Percentiles rank a stretch among this genome's conserved stretches.
Evolutionary conservation across 2,329 filamentous ascomycete genomes (phyloP).

Genomic region (Trichophyton rubrum): DNA sequence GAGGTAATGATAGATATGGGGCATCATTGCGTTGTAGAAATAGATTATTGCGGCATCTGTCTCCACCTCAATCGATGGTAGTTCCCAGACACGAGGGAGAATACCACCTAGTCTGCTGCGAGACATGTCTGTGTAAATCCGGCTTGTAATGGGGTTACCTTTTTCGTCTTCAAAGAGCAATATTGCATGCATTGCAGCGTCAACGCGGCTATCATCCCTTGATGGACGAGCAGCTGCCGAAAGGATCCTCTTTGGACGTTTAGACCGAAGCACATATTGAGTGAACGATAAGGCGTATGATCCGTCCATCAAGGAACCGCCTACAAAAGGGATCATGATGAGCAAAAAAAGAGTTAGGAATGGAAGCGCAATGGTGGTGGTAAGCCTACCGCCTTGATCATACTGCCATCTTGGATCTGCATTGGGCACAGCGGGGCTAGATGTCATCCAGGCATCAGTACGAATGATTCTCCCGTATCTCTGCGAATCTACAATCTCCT

Average conservation of each 20-base stretch:
- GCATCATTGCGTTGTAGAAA: conserved; percentile 26
- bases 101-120: conserved; percentile 16
- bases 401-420: conserved; percentile 31
- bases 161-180: conserved; percentile 18
- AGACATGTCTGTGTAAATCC: conserved; percentile 23
- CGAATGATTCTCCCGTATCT: conserved; percentile 24
- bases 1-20: conserved; percentile 26
- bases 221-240: conserved; percentile 20
- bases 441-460: conserved; percentile 19
- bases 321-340: conserved; percentile 10
- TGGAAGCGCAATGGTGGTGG: not conserved
- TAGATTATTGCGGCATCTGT: conserved; percentile 21
- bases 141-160: conserved; percentile 18
- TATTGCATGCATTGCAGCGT: conserved; percentile 23
- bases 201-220: conserved; percentile 19
- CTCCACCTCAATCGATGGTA: conserved; percentile 24
- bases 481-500: conserved; percentile 23
- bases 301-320: conserved; percentile 31
- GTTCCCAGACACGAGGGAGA: conserved; percentile 23
- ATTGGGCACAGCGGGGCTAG: conserved; percentile 16
- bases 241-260: conserved; percentile 20
- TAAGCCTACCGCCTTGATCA: conserved; percentile 19
- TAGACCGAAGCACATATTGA: conserved; percentile 22
- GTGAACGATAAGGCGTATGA: conserved; percentile 26
- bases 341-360: not conserved